Conservation (phyloP, 345 rosid genomes). For the Eutrema japonicum region DNA sequence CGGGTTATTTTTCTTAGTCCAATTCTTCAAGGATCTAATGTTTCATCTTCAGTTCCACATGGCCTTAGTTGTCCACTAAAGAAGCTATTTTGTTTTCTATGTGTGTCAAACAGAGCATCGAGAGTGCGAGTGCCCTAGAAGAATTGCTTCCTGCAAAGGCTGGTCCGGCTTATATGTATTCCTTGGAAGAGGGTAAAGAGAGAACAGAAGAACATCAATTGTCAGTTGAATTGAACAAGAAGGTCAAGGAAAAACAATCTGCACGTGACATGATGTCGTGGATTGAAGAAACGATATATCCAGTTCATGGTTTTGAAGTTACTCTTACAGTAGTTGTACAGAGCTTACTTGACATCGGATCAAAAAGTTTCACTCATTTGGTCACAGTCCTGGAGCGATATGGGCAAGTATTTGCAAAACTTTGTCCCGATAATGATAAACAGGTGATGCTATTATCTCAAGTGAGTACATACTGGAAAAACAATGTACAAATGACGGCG, state of each 20-base stretch:
- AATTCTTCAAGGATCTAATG: neutral
- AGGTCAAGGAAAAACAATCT: constrained; percentile 86
- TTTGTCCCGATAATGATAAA: constrained; percentile 80
- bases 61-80: constrained; percentile 23
- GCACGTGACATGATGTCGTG: constrained; percentile 80
- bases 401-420: constrained; percentile 76
- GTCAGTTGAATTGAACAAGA: constrained; percentile 72
- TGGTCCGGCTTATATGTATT: constrained; percentile 69
- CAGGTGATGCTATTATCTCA: constrained; percentile 80
- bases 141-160: constrained; percentile 92
- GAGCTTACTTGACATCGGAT: constrained; percentile 90
- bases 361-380: constrained; percentile 97
- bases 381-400: constrained; percentile 95
- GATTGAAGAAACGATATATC: constrained; percentile 78
- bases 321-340: constrained; percentile 76
- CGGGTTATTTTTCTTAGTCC: neutral
- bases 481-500: constrained; percentile 84
- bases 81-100: constrained; percentile 16
- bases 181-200: constrained; percentile 66
- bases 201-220: constrained; percentile 68
- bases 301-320: constrained; percentile 70
- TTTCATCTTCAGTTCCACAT: constrained; percentile 27
- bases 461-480: constrained; percentile 85
- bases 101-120: constrained; percentile 68
- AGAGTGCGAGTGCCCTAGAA: constrained; percentile 83